These are phyloP conservation scores for Sonneratia caseolaris DNA, from an alignment of 345 rosid genomes.

Conservation along the genomic window DNA sequence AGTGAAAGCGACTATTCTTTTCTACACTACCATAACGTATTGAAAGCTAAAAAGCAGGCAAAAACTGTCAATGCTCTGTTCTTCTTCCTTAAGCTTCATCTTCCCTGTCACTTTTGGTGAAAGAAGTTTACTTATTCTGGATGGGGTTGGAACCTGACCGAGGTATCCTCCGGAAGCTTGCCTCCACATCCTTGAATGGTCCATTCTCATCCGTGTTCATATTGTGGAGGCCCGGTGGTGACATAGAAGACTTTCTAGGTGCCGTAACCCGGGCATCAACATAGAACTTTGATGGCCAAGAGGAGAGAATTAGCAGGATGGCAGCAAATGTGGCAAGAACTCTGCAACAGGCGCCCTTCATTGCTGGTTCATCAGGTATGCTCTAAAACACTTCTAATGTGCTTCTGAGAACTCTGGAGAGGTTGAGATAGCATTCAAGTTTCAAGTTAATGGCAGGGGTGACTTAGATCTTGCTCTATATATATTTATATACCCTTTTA, in stretches of 20 bases:
- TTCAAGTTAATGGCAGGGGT: background rate
- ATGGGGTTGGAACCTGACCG: conserved; percentile 59
- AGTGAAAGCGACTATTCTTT: background rate
- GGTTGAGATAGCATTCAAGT: background rate
- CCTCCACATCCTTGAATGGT: conserved; percentile 28
- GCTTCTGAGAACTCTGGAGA: background rate
- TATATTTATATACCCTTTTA: conserved; percentile 1
- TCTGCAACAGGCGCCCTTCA: conserved; percentile 32
- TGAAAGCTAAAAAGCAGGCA: background rate
- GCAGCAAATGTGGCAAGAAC: conserved; percentile 24
- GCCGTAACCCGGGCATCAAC: conserved; percentile 32
- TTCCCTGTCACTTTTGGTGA: background rate
- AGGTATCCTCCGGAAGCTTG: conserved; percentile 61
- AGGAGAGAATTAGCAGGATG: conserved; percentile 32
- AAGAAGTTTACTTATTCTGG: conserved; percentile 49
- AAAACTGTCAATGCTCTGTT: background rate
- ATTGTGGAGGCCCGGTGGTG: conserved; percentile 25
- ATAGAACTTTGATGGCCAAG: conserved; percentile 18
- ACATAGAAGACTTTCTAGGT: conserved; percentile 2
- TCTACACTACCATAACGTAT: background rate
- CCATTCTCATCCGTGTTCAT: conserved; percentile 25
- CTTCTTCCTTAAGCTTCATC: background rate
- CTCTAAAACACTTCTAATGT: background rate
- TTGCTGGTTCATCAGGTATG: conserved; percentile 12
- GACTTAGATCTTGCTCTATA: background rate